Base-by-base conservation (phyloP, 2,329 filamentous ascomycete genomes). In the Trichocomaceae sp. region DNA sequence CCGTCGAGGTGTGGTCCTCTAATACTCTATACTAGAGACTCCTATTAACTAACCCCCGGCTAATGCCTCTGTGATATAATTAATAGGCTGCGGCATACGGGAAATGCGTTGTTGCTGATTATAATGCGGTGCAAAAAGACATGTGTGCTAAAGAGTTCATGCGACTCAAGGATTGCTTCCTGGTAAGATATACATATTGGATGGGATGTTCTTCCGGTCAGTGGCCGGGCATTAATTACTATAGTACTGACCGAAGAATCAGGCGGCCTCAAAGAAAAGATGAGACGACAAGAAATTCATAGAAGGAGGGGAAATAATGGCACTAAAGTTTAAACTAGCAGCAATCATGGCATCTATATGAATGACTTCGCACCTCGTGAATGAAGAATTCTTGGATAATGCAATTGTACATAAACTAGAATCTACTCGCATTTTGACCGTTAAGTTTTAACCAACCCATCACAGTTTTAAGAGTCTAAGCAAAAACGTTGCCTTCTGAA, bases 101-200 rank as follows among this genome's bases (percentile, higher is more conserved):
- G 61, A 91, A 90, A 77, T 99, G 93, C 69, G 85, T 99, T 60
- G 81, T 92, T 50, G 83, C 83, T 39, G 92, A 97, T 67, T 97
- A 95, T 73, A 92, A 92, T 67, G 83, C 90, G 3, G 83, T 96
- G 2, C 82, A 90, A 63, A 95, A 95, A 68, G 89, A 96, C 67
- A 93, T 93, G 77, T 99, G 93, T 66, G 79, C 80, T 4, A 83
- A 83, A 56, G 90, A 96, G 66, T 97, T 99, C 63, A 77, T 93
- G 71, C 83, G 76, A 61, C 71, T 97, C 48, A 96, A 95, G 69
- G 79, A 95, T 61, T 97, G 92, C 68, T 95, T 90, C 67, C 66
- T 95, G 66, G 91, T 96, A 77, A 64, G 81, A 61, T 37, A 17
- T 5, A 35, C 9, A 13, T 17, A n/a, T n/a, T n/a, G n/a, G n/a